Conservation (phyloP, 2,329 filamentous ascomycete species). For the Hypoxylon sp. region DNA sequence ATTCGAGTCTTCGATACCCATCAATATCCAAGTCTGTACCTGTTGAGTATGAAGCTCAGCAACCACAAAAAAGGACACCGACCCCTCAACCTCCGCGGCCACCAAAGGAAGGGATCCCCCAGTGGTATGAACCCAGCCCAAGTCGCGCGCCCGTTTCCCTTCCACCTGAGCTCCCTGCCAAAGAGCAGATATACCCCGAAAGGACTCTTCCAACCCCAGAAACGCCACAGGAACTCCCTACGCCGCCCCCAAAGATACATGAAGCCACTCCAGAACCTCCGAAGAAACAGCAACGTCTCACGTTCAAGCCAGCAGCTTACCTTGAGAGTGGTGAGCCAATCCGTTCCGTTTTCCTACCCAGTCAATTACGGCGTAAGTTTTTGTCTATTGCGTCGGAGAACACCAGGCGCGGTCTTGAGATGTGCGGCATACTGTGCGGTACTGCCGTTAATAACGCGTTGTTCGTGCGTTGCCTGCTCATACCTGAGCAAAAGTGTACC, state of each 20-base stretch:
- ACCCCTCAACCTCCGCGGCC: conserved; percentile 57
- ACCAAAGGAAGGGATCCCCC: conserved; percentile 54
- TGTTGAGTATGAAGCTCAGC: conserved; percentile 60
- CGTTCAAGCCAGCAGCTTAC: conserved; percentile 87
- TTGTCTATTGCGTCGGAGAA: conserved; percentile 81
- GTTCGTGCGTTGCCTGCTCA: conserved; percentile 89
- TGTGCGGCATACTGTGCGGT: conserved; percentile 94
- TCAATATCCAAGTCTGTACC: conserved; percentile 68
- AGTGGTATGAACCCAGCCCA: conserved; percentile 20
- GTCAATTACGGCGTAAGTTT: conserved; percentile 80
- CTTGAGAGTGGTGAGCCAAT: conserved; percentile 91
- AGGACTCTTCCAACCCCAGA: conserved; percentile 47
- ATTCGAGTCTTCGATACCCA: conserved; percentile 67
- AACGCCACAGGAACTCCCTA: conserved; percentile 44
- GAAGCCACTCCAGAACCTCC: conserved; percentile 45
- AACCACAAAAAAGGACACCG: conserved; percentile 38
- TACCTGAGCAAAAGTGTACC: conserved; percentile 91
- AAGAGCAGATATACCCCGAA: conserved; percentile 51
- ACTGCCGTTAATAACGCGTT: conserved; percentile 92
- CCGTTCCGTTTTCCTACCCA: conserved; percentile 88
- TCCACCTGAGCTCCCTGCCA: conserved; percentile 53
- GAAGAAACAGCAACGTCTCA: conserved; percentile 72
- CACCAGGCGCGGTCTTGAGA: conserved; percentile 87
- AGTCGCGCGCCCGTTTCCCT: conserved; percentile 27
- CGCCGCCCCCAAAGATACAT: conserved; percentile 54